Conservation (phyloP, 108 stramenopile genomes). For the Cyclotella baltica region DNA sequence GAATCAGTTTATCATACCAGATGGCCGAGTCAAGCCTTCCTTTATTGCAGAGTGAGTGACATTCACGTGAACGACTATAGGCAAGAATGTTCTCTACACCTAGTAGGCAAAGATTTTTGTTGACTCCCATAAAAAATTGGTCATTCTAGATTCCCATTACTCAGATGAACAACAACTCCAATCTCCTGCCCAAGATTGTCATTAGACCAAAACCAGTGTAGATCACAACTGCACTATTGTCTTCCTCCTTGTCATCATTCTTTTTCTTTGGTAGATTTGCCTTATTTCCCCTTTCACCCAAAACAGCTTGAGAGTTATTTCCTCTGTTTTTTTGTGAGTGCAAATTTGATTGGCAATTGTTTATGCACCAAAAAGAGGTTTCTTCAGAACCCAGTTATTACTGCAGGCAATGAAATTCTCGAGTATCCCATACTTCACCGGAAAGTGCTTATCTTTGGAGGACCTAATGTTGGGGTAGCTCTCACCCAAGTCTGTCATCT, state of each 20-base stretch:
- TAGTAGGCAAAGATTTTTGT: not conserved
- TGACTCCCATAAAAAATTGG: not conserved
- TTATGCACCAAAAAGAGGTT: not conserved
- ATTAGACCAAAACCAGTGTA: not conserved
- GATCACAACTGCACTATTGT: not conserved
- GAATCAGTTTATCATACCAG: not conserved
- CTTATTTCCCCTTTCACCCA: not conserved
- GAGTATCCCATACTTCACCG: not conserved
- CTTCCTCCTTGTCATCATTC: not conserved
- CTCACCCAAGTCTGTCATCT: not conserved
- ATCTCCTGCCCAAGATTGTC: not conserved
- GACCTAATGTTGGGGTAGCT: not conserved
- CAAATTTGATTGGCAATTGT: not conserved
- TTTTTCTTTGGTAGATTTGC: not conserved
- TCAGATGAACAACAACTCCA: not conserved
- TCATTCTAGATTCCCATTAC: not conserved
- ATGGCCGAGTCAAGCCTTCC: not conserved
- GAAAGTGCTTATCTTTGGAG: not conserved
- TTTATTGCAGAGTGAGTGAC: not conserved
- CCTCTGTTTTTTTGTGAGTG: not conserved
- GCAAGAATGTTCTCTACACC: not conserved
- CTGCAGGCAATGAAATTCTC: not conserved
- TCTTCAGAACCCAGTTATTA: not conserved
- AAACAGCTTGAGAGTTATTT: not conserved
- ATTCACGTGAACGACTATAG: too few species aligned